Evolutionary conservation across 768 basidiomycete genomes (phyloP), one percentile per base, ranked within the genome.

Genomic region (Naematelia aurantialba): DNA sequence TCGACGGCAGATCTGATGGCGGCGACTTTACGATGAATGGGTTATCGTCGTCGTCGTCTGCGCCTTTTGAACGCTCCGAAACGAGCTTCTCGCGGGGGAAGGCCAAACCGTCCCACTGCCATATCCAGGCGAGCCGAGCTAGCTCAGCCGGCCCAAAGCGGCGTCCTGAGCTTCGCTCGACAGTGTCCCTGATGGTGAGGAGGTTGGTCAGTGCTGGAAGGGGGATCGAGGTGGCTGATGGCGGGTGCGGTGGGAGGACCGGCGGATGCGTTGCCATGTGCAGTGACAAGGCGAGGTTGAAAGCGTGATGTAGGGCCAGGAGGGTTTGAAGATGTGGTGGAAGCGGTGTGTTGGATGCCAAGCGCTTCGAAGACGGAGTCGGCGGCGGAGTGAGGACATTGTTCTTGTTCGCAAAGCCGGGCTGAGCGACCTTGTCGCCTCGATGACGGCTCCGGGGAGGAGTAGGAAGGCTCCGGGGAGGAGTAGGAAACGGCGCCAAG

Each of bases 311-410:
- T 1, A 75, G 62, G 17, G 63, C 57, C 8, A 75, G 52, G 1
- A 77, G 65, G n/a, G 70, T 72, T 39, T 74, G 62, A 0, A 77
- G 63, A 52, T 75, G 74, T 1, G 63, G 59, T 17, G 76, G 76
- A 1, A 76, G 68, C 24, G 30, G 30, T 22, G 54, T 39, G n/a
- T 2, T 27, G 25, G 25, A 26, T 54, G 19, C 12, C 22, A n/a
- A 25, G 24, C 3, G 17, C n/a, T 55, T 44, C 26, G 19, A 44
- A 24, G 60, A 58, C 49, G 55, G 22, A 17, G 60, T 17, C 5
- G 39, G 26, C 17, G 54, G 31, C 14, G 59, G 44, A 24, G 46
- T 56, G 13, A 48, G 13, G 17, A 52, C 44, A 10, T 60, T 17
- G 58, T 29, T 30, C n/a, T 24, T 14, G n/a, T n/a, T n/a, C n/a